Conservation (phyloP, 768 basidiomycete genomes). For the Paxillus involutus region DNA sequence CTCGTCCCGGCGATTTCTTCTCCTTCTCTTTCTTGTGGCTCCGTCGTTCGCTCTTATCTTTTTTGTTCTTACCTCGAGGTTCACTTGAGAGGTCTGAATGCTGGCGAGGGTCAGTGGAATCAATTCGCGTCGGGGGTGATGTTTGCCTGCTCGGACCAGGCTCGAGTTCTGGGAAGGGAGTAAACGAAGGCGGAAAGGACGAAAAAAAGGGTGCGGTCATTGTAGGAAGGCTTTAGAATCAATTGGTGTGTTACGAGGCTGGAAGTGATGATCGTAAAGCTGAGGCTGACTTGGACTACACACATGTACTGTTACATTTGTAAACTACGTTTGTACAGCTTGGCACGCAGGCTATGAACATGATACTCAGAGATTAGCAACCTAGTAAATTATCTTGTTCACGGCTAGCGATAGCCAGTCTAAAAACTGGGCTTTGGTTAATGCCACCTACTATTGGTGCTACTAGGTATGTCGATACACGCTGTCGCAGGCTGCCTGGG, state of each 20-base stretch:
- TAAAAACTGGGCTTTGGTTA: too few relatives aligned
- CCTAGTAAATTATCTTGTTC: too few relatives aligned
- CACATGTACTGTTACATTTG: too few relatives aligned
- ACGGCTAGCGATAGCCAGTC: too few relatives aligned
- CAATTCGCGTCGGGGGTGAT: constrained; percentile 15
- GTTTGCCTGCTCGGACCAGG: constrained; percentile 37
- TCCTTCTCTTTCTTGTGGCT: constrained; percentile 25
- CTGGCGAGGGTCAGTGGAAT: constrained; percentile 10
- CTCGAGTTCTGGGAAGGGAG: constrained; percentile 68
- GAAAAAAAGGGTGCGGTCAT: constrained; percentile 60
- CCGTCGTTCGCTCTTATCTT: constrained; percentile 22
- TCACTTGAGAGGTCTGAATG: constrained; percentile 13
- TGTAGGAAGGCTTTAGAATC: constrained; percentile 3
- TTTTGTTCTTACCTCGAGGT: constrained; percentile 8
- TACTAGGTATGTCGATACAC: too few relatives aligned
- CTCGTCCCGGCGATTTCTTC: constrained; percentile 29
- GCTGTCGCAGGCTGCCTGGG: too few relatives aligned
- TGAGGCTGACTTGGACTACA: not conserved
- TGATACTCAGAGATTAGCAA: too few relatives aligned
- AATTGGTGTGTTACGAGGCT: not conserved
- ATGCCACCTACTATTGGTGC: too few relatives aligned
- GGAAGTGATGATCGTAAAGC: not conserved
- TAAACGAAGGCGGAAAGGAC: constrained; percentile 64
- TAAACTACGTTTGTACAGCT: not conserved
- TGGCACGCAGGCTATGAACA: not conserved